A percentile compares a stretch with the other conserved stretches of the same genome.
phyloP scores from a whole-genome alignment of 2,329 filamentous ascomycete genomes.

The Coniochaeta prunicola region DNA sequence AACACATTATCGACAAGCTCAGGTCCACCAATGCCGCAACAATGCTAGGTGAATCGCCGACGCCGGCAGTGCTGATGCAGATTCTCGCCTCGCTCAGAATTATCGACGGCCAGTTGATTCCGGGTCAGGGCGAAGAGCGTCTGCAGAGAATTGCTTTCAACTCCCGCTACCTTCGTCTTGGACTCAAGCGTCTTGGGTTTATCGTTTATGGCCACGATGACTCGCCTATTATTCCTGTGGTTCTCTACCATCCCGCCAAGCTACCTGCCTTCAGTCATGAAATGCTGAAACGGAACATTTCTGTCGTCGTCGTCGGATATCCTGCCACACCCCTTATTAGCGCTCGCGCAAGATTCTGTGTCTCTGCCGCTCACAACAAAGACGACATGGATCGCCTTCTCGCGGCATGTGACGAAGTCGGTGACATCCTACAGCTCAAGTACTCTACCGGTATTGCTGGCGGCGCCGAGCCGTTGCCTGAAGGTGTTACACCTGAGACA shows the following conservation, averaged over 20 bases:
- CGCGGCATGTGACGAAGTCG: slow-evolving; percentile 84
- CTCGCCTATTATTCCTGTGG: slow-evolving; percentile 89
- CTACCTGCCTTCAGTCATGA: slow-evolving; percentile 98
- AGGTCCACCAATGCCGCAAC: slow-evolving; percentile 79
- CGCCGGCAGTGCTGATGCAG: slow-evolving; percentile 83
- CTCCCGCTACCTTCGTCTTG: slow-evolving; percentile 93
- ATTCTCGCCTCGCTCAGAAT: slow-evolving; percentile 81
- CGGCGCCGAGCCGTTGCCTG: slow-evolving; percentile 69
- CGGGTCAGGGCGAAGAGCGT: slow-evolving; percentile 91
- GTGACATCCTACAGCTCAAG: slow-evolving; percentile 87
- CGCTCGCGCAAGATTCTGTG: slow-evolving; percentile 90
- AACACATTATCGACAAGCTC: slow-evolving; percentile 87
- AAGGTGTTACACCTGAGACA: slow-evolving; percentile 63
- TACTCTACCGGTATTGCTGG: slow-evolving; percentile 95
- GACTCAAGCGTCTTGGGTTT: slow-evolving; percentile 91
- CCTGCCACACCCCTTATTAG: slow-evolving; percentile 93
- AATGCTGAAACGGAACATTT: slow-evolving; percentile 97
- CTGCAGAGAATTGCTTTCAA: slow-evolving; percentile 96
- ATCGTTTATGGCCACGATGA: slow-evolving; percentile 98
- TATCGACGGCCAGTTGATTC: slow-evolving; percentile 79
- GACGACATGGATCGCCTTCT: slow-evolving; percentile 91
- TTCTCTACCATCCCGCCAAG: slow-evolving; percentile 97
- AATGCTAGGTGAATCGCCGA: slow-evolving; percentile 78
- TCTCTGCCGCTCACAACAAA: slow-evolving; percentile 95
- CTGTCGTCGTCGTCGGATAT: slow-evolving; percentile 94